phyloP scores from a whole-genome alignment of 208 protist genomes.

The Wallacemonas collosoma region DNA sequence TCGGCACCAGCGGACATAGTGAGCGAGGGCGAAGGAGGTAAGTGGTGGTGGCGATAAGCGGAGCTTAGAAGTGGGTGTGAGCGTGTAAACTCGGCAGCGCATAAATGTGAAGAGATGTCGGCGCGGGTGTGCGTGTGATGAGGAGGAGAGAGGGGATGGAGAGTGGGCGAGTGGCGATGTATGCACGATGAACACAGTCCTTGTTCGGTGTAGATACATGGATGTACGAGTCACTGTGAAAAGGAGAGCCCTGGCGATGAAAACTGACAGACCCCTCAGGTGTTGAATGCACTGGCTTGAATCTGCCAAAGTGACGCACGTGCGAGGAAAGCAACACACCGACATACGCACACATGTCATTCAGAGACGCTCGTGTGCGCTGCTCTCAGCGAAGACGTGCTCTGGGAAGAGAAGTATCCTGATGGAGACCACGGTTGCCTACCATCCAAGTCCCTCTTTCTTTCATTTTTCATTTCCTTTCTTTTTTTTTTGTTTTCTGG shows the following conservation, averaged over 20 bases:
- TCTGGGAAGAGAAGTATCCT: too few relatives aligned
- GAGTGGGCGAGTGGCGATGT: too few relatives aligned
- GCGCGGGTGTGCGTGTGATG: neutral
- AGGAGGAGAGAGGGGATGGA: slow-evolving; percentile 3
- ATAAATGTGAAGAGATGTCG: too few relatives aligned
- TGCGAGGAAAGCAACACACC: too few relatives aligned
- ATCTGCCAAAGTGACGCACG: neutral
- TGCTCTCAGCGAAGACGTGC: too few relatives aligned
- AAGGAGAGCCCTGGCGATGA: neutral
- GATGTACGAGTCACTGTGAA: too few relatives aligned
- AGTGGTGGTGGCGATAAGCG: neutral
- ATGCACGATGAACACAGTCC: too few relatives aligned
- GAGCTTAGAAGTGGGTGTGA: neutral
- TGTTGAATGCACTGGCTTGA: neutral
- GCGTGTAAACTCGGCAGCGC: slow-evolving; percentile 10
- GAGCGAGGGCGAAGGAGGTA: neutral
- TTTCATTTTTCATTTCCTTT: neutral
- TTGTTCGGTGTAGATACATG: too few relatives aligned
- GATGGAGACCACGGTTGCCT: too few relatives aligned
- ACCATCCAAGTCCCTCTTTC: too few relatives aligned
- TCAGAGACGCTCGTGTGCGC: too few relatives aligned
- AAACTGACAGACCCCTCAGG: neutral
- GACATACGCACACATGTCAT: too few relatives aligned
- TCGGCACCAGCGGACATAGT: slow-evolving; percentile 61
- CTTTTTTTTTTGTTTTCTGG: slow-evolving; percentile 15